Conservation (phyloP, 768 basidiomycete species). For the Scleroderma bovista region DNA sequence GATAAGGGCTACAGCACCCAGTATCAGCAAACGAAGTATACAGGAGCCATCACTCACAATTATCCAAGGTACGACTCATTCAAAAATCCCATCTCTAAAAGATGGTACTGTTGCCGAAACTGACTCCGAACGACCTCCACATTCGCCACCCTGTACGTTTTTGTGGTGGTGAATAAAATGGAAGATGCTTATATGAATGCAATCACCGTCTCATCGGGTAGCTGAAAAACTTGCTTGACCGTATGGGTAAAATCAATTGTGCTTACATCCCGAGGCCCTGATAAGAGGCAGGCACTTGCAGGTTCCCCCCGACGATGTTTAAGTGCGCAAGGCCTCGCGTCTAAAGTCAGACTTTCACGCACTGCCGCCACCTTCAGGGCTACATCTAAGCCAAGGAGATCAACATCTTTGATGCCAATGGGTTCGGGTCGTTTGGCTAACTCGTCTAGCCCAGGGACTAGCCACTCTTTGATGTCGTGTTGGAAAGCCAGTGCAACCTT, state of each 20-base stretch:
- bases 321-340: too few species aligned
- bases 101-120: too few species aligned
- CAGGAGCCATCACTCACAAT: too few species aligned
- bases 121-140: too few species aligned
- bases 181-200: background rate
- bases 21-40: too few species aligned
- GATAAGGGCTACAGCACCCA: too few species aligned
- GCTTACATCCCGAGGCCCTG: background rate
- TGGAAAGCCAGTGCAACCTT: slow-evolving; percentile 27
- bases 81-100: too few species aligned
- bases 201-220: background rate
- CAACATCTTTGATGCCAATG: slow-evolving; percentile 10
- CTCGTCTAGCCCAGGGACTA: slow-evolving; percentile 23
- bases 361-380: slow-evolving; percentile 17
- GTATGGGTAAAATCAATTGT: background rate
- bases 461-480: slow-evolving; percentile 31
- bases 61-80: too few species aligned
- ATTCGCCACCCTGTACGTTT: background rate
- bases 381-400: slow-evolving; percentile 11
- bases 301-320: background rate
- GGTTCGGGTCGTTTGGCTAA: slow-evolving; percentile 14
- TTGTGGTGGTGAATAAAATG: background rate
- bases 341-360: slow-evolving; percentile 12
- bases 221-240: background rate
- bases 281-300: background rate